A percentile compares a stretch with the other conserved stretches of the same genome.
These are phyloP conservation scores for Ogataea siamensis DNA, from an alignment of 805 yeast genomes.

Conservation along the genomic window DNA sequence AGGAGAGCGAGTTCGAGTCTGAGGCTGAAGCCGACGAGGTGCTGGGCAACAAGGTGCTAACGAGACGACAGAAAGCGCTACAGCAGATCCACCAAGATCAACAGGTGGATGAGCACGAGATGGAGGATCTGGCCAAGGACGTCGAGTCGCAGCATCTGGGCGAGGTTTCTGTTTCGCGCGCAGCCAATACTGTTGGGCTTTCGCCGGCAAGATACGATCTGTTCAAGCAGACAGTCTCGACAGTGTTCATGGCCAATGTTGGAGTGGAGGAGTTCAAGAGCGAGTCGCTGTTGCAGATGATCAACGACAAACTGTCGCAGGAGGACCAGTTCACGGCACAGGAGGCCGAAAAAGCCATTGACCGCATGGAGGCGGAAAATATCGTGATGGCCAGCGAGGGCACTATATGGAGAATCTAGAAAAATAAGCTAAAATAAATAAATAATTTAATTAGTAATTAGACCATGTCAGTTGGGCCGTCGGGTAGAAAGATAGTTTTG, in stretches of 20 bases:
- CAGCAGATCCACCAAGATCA: conserved; percentile 29
- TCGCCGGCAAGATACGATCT: conserved; percentile 49
- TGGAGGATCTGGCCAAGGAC: conserved; percentile 21
- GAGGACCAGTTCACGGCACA: conserved; percentile 46
- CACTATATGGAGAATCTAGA: conserved; percentile 44
- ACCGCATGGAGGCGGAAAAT: conserved; percentile 42
- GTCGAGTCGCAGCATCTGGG: conserved; percentile 24
- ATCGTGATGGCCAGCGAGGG: conserved; percentile 48
- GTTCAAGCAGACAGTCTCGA: conserved; percentile 47
- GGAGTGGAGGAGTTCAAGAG: conserved; percentile 37
- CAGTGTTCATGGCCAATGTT: conserved; percentile 39
- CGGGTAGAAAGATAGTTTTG: conserved; percentile 66
- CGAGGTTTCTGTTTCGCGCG: conserved; percentile 1
- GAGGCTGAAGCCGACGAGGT: conserved; percentile 16
- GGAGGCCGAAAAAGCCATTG: conserved; percentile 45
- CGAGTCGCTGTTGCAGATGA: conserved; percentile 22
- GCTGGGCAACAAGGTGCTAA: conserved; percentile 16
- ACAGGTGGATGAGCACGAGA: conserved; percentile 19
- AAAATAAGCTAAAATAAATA: neutral
- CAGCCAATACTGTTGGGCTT: conserved; percentile 28
- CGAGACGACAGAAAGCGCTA: conserved; percentile 23
- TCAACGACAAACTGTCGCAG: conserved; percentile 34
- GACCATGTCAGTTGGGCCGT: conserved; percentile 4
- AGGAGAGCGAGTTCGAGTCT: conserved; percentile 18
- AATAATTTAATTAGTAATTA: neutral